Conservation (phyloP, 2,329 filamentous ascomycete genomes). For the Ceratocystis lukuohia region DNA sequence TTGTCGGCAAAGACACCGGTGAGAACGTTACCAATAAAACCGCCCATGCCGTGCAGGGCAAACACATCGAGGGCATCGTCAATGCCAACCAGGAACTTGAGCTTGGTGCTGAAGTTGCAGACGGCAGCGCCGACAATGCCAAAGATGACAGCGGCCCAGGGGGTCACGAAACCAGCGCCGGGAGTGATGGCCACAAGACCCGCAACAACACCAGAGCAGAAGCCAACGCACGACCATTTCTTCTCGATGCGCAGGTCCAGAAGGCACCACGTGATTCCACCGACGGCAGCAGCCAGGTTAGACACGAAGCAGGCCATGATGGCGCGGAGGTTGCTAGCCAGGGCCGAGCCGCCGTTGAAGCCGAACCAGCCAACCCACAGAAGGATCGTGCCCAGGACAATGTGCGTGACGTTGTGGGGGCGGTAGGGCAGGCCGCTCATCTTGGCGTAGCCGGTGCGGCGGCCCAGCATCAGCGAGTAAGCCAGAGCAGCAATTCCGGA, state of each 20-base stretch:
- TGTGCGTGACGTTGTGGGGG: slow-evolving; percentile 61
- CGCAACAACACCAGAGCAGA: slow-evolving; percentile 80
- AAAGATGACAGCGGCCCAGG: slow-evolving; percentile 45
- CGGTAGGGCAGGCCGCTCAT: slow-evolving; percentile 51
- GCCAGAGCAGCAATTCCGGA: slow-evolving; percentile 59
- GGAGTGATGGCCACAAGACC: slow-evolving; percentile 81
- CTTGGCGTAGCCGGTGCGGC: slow-evolving; percentile 48
- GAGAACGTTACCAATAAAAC: slow-evolving; percentile 65
- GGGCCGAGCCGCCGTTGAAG: slow-evolving; percentile 79
- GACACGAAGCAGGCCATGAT: slow-evolving; percentile 84
- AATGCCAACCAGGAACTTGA: slow-evolving; percentile 59
- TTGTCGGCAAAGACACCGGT: slow-evolving; percentile 65
- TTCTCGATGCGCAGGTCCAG: slow-evolving; percentile 82
- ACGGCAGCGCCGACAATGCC: slow-evolving; percentile 48
- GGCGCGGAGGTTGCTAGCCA: slow-evolving; percentile 70
- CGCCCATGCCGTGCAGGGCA: slow-evolving; percentile 75
- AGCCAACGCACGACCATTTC: slow-evolving; percentile 88
- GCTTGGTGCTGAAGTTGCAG: slow-evolving; percentile 79
- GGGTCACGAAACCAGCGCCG: slow-evolving; percentile 66
- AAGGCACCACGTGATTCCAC: slow-evolving; percentile 70
- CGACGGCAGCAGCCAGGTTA: slow-evolving; percentile 71
- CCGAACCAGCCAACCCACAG: slow-evolving; percentile 96
- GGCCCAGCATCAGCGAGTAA: slow-evolving; percentile 60
- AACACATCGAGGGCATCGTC: slow-evolving; percentile 87
- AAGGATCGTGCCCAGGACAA: slow-evolving; percentile 59